phyloP scores from a whole-genome alignment of 306 rosid species.

The Abrus precatorius region DNA sequence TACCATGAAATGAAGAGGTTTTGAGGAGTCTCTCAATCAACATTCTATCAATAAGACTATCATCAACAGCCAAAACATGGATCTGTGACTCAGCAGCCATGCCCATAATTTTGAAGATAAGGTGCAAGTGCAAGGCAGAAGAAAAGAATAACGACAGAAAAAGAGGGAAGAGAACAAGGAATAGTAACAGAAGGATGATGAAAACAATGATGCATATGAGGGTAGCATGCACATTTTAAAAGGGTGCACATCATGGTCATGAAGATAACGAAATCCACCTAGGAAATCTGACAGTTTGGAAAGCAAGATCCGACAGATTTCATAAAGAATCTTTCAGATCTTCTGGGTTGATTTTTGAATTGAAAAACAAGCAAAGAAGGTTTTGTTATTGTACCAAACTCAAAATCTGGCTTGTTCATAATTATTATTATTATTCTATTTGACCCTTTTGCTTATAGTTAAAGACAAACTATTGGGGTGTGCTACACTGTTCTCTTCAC shows the following conservation, averaged over 20 bases:
- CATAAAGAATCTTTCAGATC: conserved; percentile 74
- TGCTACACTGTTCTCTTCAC: conserved; percentile 22
- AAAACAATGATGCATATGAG: conserved; percentile 34
- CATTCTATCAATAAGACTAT: conserved; percentile 78
- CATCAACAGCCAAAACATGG: conserved; percentile 94
- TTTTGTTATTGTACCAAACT: conserved; percentile 46
- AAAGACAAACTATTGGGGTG: conserved; percentile 35
- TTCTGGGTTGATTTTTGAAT: conserved; percentile 71
- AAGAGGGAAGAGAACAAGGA: background rate
- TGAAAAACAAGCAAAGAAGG: conserved; percentile 64
- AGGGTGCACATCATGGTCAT: conserved; percentile 54
- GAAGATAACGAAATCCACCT: conserved; percentile 58
- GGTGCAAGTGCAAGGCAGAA: conserved; percentile 16
- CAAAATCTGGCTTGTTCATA: conserved; percentile 34
- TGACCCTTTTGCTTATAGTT: conserved; percentile 47
- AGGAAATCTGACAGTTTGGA: conserved; percentile 82
- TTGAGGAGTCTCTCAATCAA: conserved; percentile 87
- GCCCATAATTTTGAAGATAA: conserved; percentile 56
- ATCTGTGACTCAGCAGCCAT: conserved; percentile 64
- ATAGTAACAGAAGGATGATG: conserved; percentile 22
- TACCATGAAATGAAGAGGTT: conserved; percentile 89
- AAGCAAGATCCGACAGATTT: conserved; percentile 83
- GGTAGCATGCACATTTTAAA: conserved; percentile 58
- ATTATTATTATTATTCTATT: conserved; percentile 41
- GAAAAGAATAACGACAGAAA: background rate